Evolutionary conservation across 2,329 filamentous ascomycete species (phyloP).

Genomic region (Cryphonectria naterciae): DNA sequence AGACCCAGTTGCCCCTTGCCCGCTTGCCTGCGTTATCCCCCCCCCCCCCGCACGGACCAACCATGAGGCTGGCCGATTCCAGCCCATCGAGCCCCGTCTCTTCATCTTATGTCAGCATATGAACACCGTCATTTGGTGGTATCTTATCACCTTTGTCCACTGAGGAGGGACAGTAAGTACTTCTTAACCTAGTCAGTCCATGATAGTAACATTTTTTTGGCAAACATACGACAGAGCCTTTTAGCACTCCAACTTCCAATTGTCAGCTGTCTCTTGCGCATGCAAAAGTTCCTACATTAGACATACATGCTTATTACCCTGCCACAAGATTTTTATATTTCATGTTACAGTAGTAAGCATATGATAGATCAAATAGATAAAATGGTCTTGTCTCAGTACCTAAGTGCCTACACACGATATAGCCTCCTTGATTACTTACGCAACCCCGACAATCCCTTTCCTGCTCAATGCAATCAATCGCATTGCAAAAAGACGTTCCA

Average conservation of each 20-base stretch:
- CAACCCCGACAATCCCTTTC: not conserved
- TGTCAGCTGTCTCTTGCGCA: not conserved
- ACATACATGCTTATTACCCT: not conserved
- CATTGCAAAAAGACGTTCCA: not conserved
- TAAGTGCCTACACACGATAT: not conserved
- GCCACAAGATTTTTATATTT: not conserved
- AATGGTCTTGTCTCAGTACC: not conserved
- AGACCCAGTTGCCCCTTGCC: not conserved
- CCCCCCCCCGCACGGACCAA: conserved; percentile 7
- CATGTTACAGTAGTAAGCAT: too few species aligned
- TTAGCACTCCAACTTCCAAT: not conserved
- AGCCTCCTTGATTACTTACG: not conserved
- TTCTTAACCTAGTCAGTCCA: not conserved
- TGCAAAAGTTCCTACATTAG: not conserved
- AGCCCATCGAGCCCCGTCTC: not conserved
- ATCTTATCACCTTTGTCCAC: not conserved
- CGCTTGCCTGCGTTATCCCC: not conserved
- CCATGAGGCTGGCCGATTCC: not conserved
- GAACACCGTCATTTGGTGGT: not conserved
- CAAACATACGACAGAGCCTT: not conserved
- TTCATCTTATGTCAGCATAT: conserved; percentile 7
- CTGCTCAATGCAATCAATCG: not conserved
- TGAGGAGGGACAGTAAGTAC: not conserved
- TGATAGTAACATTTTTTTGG: not conserved
- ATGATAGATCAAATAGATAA: not conserved